phyloP scores from a whole-genome alignment of 441 rosid species.

The Erodium texanum region DNA sequence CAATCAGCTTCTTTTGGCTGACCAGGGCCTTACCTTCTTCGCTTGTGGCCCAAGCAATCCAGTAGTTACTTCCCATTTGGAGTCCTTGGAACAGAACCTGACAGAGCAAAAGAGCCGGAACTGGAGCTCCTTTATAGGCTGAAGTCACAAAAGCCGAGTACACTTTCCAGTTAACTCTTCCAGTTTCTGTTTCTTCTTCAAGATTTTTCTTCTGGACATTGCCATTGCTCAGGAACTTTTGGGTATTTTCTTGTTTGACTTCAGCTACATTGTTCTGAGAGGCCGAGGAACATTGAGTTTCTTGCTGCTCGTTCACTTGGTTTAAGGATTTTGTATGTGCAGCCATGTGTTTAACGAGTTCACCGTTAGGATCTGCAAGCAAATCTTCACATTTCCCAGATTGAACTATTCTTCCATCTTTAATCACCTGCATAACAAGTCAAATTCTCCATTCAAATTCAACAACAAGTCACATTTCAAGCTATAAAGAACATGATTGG shows the following conservation, averaged over 20 bases:
- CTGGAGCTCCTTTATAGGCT: constrained; percentile 62
- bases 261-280: constrained; percentile 37
- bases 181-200: constrained; percentile 87
- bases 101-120: constrained; percentile 72
- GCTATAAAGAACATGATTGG: background rate
- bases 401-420: constrained; percentile 76
- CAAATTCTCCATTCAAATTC: constrained; percentile 37
- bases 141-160: constrained; percentile 70
- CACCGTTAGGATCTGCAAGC: constrained; percentile 62
- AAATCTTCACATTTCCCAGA: constrained; percentile 72
- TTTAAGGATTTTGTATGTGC: constrained; percentile 58
- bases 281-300: constrained; percentile 30
- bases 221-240: constrained; percentile 29
- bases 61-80: constrained; percentile 81
- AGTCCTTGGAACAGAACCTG: constrained; percentile 75
- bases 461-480: background rate
- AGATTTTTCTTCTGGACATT: constrained; percentile 68
- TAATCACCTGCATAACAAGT: constrained; percentile 61
- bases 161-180: constrained; percentile 78
- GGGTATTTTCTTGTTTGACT: constrained; percentile 41
- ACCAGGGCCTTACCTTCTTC: constrained; percentile 31
- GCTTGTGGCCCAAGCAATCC: constrained; percentile 96
- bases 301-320: constrained; percentile 48
- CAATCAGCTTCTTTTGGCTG: constrained; percentile 27
- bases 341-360: constrained; percentile 78